phyloP scores from a whole-genome alignment of 2,329 filamentous ascomycete genomes.

The Diaporthe longicolla region DNA sequence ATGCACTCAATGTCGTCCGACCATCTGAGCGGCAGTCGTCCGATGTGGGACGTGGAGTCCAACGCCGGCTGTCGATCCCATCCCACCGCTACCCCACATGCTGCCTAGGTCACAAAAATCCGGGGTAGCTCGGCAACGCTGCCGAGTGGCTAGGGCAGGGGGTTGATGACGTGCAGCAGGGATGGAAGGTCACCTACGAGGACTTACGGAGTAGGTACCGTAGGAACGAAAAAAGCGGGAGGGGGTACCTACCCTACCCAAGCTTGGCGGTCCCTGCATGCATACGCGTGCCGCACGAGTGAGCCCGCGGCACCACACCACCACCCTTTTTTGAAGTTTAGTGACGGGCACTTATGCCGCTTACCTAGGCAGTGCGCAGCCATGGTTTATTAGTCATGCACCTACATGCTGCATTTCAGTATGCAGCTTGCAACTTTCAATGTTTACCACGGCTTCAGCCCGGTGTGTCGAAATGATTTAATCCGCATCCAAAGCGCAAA shows the following conservation, averaged over 20 bases:
- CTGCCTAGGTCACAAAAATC: background rate
- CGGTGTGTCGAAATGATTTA: background rate
- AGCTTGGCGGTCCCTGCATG: constrained; percentile 32
- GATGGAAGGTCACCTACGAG: background rate
- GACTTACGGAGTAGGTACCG: background rate
- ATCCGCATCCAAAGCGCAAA: background rate
- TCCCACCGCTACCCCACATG: background rate
- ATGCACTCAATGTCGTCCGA: background rate
- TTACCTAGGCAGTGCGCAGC: background rate
- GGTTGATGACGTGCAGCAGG: background rate
- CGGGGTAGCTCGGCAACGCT: constrained; percentile 16
- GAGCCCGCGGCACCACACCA: too few species aligned
- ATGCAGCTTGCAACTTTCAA: background rate
- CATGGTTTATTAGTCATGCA: background rate
- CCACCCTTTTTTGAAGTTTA: background rate
- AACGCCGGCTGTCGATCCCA: constrained; percentile 3
- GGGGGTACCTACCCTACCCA: background rate
- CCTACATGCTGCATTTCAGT: background rate
- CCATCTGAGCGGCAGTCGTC: background rate
- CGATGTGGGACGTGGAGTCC: constrained; percentile 15
- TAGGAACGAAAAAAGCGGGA: background rate
- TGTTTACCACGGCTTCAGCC: background rate
- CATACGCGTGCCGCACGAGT: background rate
- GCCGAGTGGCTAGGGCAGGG: constrained; percentile 7
- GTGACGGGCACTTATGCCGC: constrained; percentile 23